These are phyloP conservation scores for Mycena sp. DNA, from an alignment of 1,284 basidiomycete genomes.

Conservation along the genomic window DNA sequence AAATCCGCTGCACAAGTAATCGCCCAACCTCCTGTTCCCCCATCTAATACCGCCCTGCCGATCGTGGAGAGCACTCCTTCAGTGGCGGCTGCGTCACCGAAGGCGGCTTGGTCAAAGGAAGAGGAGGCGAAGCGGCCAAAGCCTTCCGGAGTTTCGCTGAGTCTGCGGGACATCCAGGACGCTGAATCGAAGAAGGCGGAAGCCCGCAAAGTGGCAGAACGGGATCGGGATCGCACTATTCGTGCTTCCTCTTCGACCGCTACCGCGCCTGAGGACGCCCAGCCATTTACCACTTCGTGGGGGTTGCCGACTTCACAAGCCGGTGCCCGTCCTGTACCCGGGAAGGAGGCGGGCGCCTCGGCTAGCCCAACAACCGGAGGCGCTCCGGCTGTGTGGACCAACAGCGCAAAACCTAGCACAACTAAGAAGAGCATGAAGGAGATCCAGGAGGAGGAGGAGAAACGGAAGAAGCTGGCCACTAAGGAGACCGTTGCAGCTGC, in stretches of 20 bases:
- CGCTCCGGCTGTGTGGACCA: conserved; percentile 72
- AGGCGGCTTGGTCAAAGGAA: conserved; percentile 69
- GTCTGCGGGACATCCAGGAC: conserved; percentile 95
- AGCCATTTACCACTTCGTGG: conserved; percentile 78
- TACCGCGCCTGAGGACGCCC: conserved; percentile 61
- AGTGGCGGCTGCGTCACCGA: conserved; percentile 44
- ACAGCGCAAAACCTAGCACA: conserved; percentile 56
- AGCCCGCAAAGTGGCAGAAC: conserved; percentile 74
- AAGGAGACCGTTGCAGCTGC: conserved; percentile 69
- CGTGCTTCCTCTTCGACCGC: conserved; percentile 53
- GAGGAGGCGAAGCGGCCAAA: conserved; percentile 70
- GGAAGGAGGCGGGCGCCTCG: conserved; percentile 56
- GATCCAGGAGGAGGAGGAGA: conserved; percentile 98
- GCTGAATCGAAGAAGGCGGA: conserved; percentile 88
- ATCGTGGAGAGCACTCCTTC: conserved; percentile 28
- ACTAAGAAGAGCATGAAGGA: conserved; percentile 97
- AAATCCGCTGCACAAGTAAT: conserved; percentile 24
- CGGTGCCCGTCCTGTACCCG: conserved; percentile 56
- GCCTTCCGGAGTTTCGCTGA: conserved; percentile 58
- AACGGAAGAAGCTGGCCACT: conserved; percentile 71
- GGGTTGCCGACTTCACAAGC: conserved; percentile 80
- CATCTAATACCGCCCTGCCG: background rate
- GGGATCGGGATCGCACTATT: conserved; percentile 62
- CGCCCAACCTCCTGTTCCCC: conserved; percentile 22
- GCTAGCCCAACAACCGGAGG: conserved; percentile 38